Conservation (phyloP, 1,139 yeast genomes). For the Sugiyamaella grinbergsii region DNA sequence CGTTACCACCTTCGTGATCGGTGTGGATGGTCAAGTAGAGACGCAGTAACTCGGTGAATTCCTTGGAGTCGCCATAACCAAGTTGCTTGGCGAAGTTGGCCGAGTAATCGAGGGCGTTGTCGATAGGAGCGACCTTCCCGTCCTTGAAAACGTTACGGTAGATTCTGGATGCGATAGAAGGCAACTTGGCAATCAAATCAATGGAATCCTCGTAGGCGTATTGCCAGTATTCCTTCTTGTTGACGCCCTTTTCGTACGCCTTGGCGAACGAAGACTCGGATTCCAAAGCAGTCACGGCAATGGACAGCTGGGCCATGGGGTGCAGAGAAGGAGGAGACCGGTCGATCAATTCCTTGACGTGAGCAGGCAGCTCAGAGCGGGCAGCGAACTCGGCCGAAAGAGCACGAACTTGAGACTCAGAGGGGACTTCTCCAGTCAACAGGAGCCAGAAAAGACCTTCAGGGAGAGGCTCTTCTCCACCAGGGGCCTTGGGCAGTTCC, state of each 20-base stretch:
- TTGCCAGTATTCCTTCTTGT: slow-evolving; percentile 70
- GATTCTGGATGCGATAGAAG: slow-evolving; percentile 65
- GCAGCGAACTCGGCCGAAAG: slow-evolving; percentile 60
- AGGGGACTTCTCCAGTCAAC: slow-evolving; percentile 63
- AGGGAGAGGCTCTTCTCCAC: slow-evolving; percentile 67
- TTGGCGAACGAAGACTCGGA: slow-evolving; percentile 61
- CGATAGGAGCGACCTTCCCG: slow-evolving; percentile 76
- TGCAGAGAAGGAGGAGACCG: slow-evolving; percentile 58
- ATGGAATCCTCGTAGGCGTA: slow-evolving; percentile 66
- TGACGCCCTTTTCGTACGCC: slow-evolving; percentile 68
- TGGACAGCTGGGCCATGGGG: slow-evolving; percentile 73
- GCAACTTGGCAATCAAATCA: slow-evolving; percentile 65
- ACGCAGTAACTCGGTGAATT: slow-evolving; percentile 90
- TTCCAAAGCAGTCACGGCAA: slow-evolving; percentile 66
- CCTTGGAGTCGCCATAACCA: slow-evolving; percentile 78
- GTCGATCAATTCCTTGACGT: slow-evolving; percentile 56
- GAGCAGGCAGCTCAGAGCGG: slow-evolving; percentile 58
- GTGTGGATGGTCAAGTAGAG: slow-evolving; percentile 94
- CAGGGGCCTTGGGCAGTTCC: slow-evolving; percentile 90
- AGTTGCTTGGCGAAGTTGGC: slow-evolving; percentile 86
- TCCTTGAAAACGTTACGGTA: slow-evolving; percentile 71
- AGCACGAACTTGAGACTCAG: slow-evolving; percentile 55
- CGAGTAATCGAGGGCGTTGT: slow-evolving; percentile 82
- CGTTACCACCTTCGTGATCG: slow-evolving; percentile 99
- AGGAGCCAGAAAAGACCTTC: slow-evolving; percentile 66